Percentiles rank a stretch among this genome's conserved stretches.
These are phyloP conservation scores for Fagus sylvatica DNA, from an alignment of 306 rosid species.

Conservation along the genomic window DNA sequence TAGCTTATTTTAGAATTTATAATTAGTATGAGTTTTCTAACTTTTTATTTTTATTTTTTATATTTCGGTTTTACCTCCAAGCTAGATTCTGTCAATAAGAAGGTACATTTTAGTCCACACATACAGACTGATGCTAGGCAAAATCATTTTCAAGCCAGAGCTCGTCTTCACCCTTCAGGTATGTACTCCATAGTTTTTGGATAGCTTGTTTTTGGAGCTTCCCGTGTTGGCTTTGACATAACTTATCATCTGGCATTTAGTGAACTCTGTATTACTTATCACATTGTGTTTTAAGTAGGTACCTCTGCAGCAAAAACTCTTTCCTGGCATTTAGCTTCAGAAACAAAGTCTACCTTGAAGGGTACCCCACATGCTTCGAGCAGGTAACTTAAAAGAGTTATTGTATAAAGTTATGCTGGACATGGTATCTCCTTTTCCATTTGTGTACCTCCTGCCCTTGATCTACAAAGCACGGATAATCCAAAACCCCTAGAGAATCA, in stretches of 20 bases:
- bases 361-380: constrained; percentile 44
- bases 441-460: background rate
- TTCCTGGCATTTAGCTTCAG: constrained; percentile 96
- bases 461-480: too few relatives aligned
- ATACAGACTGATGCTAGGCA: constrained; percentile 55
- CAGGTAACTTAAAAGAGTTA: constrained; percentile 39
- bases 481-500: too few relatives aligned
- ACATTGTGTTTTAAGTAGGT: constrained; percentile 34
- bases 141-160: constrained; percentile 56
- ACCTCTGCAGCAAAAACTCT: constrained; percentile 71
- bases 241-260: constrained; percentile 6
- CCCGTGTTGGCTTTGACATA: constrained; percentile 5
- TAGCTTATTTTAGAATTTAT: constrained; percentile 31
- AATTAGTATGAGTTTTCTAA: constrained; percentile 16
- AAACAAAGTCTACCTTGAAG: constrained; percentile 74
- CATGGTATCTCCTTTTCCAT: background rate
- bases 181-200: constrained; percentile 15
- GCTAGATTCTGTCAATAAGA: constrained; percentile 69
- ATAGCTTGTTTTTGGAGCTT: constrained; percentile 15
- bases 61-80: constrained; percentile 7
- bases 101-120: constrained; percentile 74
- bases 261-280: constrained; percentile 23
- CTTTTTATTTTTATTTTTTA: background rate
- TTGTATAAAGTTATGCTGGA: background rate
- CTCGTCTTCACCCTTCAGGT: constrained; percentile 67